Evolutionary conservation across 306 rosid species (phyloP), one percentile per base, ranked within the genome.

Genomic region (Prunus davidiana): DNA sequence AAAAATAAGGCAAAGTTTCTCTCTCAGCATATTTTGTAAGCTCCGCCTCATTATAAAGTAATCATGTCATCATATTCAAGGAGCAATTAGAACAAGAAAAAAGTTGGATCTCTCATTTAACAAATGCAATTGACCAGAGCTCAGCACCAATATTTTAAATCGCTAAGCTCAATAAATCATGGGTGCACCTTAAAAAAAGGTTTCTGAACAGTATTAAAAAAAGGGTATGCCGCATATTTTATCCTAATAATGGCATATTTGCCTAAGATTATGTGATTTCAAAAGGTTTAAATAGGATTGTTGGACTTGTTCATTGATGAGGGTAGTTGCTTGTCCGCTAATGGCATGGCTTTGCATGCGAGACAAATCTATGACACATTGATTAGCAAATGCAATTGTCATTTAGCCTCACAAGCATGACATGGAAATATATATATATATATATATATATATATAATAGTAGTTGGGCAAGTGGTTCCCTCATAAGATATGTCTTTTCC

Each of bases 21-120:
- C 76, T 3, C 75, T 58, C 68, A 20, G 73, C 74, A 73, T 68
- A 41, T 78, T 73, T 83, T 12, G 83, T 63, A 75, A 78, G 7
- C 80, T 49, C 72, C 80, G 86, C 83, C 19, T 10, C 70, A 0
- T 9, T 15, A 24, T 24, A 24, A 15, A 49, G 19, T 69, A 45
- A 51, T 69, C 49, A 63, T 61, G 51, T 69, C 80, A 74, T 78
- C 77, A 41, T 46, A 7, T 64, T 64, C 83, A 78, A 69, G 77
- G 67, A 51, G 72, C 56, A 54, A 78, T 51, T 30, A 73, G 47
- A 52, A 74, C 66, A 62, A 64, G 79, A 47, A 54, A 67, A 64
- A 64, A 24, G 50, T 46, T 57, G 64, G 52, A 74, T 57, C 8
- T 6, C 63, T 3, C 64, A 41, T 51, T 20, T 22, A 38, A 71